Conservation (phyloP, 768 basidiomycete species). For the Boletus barrowsii region DNA sequence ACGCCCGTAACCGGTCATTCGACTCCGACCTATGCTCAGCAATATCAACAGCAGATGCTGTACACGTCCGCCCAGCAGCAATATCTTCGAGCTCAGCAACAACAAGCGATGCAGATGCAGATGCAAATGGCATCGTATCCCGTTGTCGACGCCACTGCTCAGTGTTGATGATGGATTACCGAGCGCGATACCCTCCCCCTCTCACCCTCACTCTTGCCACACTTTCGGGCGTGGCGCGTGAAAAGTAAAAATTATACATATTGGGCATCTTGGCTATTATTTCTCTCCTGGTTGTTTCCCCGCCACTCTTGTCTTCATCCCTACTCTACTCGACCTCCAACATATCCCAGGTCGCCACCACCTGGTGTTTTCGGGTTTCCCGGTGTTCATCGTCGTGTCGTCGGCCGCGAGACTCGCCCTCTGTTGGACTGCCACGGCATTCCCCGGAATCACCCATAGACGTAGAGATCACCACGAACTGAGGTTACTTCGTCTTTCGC, state of each 20-base stretch:
- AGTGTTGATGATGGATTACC: slow-evolving; percentile 8
- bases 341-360: slow-evolving; percentile 32
- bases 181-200: slow-evolving; percentile 15
- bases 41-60: slow-evolving; percentile 38
- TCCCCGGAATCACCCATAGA: slow-evolving; percentile 12
- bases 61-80: slow-evolving; percentile 37
- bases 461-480: slow-evolving; percentile 14
- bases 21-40: slow-evolving; percentile 32
- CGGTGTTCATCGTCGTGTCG: slow-evolving; percentile 7
- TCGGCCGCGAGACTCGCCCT: not conserved
- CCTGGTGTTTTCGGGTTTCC: not conserved
- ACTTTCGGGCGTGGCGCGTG: not conserved
- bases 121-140: slow-evolving; percentile 24
- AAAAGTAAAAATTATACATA: slow-evolving; percentile 39
- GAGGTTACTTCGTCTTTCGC: not conserved
- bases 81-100: slow-evolving; percentile 34
- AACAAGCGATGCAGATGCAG: slow-evolving; percentile 32
- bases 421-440: slow-evolving; percentile 10
- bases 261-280: slow-evolving; percentile 33
- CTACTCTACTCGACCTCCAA: slow-evolving; percentile 26
- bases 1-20: slow-evolving; percentile 30
- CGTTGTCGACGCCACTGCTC: slow-evolving; percentile 13
- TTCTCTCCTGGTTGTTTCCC: slow-evolving; percentile 8
- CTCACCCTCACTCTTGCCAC: not conserved
- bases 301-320: slow-evolving; percentile 9